Percentiles rank a stretch among this genome's conserved stretches.
These are phyloP conservation scores for Kernera saxatilis DNA, from an alignment of 345 rosid genomes.

Conservation along the genomic window DNA sequence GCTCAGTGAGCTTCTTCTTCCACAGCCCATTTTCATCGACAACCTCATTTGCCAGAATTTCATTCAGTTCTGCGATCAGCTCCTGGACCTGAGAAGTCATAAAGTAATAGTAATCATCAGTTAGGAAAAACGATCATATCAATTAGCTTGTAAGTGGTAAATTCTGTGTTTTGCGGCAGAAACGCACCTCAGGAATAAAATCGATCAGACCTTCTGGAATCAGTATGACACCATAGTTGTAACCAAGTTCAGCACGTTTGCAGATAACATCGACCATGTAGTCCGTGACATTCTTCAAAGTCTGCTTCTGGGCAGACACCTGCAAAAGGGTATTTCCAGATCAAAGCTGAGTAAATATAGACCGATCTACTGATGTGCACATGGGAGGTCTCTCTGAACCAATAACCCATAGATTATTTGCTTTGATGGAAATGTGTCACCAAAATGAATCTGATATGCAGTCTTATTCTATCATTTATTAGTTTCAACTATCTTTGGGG, in stretches of 20 bases:
- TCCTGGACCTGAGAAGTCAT: constrained; percentile 65
- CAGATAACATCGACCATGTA: constrained; percentile 82
- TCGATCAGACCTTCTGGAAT: constrained; percentile 99
- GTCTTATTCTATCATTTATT: background rate
- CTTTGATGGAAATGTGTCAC: background rate
- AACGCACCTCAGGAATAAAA: constrained; percentile 89
- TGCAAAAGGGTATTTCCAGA: constrained; percentile 27
- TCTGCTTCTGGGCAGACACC: constrained; percentile 86
- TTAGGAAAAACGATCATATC: background rate
- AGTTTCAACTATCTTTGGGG: background rate
- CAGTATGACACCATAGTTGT: constrained; percentile 93
- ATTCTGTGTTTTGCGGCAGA: background rate
- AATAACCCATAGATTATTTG: background rate
- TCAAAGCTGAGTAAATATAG: constrained; percentile 12
- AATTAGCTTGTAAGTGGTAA: background rate
- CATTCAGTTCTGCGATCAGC: constrained; percentile 87
- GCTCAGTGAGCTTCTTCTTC: constrained; percentile 79
- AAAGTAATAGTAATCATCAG: background rate
- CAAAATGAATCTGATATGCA: background rate
- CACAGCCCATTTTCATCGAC: constrained; percentile 79
- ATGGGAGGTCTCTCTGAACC: background rate
- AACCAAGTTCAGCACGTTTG: constrained; percentile 71
- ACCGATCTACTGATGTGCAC: background rate
- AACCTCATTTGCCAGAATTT: constrained; percentile 77
- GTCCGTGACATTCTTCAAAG: constrained; percentile 85